Conservation (phyloP, 345 rosid species). For the Eucalyptus marginata region DNA sequence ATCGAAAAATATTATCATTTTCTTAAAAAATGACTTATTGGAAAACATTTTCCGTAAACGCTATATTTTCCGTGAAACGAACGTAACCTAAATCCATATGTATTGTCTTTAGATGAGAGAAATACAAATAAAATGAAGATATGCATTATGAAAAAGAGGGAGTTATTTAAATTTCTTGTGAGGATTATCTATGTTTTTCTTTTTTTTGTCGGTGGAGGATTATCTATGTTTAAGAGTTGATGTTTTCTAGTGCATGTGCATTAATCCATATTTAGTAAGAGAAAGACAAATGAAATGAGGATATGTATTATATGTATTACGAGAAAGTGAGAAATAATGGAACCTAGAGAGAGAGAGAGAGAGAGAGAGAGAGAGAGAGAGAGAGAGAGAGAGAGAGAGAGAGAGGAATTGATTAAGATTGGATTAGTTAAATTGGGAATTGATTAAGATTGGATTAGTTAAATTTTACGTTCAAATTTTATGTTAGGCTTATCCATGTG, state of each 20-base stretch:
- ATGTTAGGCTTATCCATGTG: neutral
- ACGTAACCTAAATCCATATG: accelerated
- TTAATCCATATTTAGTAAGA: neutral
- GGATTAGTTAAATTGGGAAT: too few species aligned
- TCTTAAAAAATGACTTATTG: too few species aligned
- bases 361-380: too few species aligned
- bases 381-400: too few species aligned
- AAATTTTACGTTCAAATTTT: neutral
- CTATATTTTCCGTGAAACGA: accelerated
- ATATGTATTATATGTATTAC: too few species aligned
- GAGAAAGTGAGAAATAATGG: too few species aligned
- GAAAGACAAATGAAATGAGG: neutral
- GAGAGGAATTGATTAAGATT: too few species aligned
- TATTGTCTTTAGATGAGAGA: neutral
- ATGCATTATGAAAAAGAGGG: neutral
- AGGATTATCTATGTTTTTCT: too few species aligned
- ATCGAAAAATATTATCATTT: too few species aligned
- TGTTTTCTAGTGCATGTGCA: neutral
- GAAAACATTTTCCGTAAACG: accelerated
- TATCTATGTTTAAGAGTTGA: neutral
- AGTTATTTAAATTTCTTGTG: too few species aligned
- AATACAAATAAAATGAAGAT: neutral
- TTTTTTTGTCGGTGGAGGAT: too few species aligned
- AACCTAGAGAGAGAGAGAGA: too few species aligned
- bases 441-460: neutral